These are phyloP conservation scores for Fagopyrum homotropicum DNA, from an alignment of 148 eudicot genomes.

Conservation along the genomic window DNA sequence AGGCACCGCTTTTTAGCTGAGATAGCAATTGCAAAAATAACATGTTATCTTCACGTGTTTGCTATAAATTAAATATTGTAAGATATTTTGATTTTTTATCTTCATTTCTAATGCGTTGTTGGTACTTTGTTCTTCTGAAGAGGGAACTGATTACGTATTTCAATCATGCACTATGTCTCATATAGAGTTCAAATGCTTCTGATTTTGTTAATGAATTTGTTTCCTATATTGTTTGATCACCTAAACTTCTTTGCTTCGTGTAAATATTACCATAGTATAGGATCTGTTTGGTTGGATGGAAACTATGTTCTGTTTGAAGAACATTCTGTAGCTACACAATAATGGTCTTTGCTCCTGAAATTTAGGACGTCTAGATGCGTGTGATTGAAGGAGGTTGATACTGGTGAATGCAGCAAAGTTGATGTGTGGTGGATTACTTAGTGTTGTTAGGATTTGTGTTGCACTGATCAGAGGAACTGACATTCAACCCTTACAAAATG, in stretches of 20 bases:
- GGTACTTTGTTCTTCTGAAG: not conserved
- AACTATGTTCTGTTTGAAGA: not conserved
- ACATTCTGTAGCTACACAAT: not conserved
- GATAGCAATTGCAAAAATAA: not conserved
- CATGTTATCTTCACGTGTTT: not conserved
- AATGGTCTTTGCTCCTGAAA: not conserved
- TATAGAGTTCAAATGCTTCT: not conserved
- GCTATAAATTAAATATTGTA: not conserved
- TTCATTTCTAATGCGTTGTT: not conserved
- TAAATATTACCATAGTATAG: not conserved
- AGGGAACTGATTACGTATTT: not conserved
- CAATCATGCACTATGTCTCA: not conserved
- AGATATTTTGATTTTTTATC: not conserved
- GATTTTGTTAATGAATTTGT: not conserved
- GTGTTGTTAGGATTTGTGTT: not conserved
- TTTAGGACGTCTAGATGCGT: not conserved
- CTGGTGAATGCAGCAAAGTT: not conserved
- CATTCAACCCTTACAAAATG: not conserved
- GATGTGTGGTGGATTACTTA: not conserved
- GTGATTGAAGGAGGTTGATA: not conserved
- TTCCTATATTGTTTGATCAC: not conserved
- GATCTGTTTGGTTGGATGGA: not conserved
- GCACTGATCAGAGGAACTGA: not conserved
- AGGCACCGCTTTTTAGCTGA: not conserved
- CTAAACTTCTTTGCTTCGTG: constrained; percentile 1